Evolutionary conservation across 2,329 filamentous ascomycete genomes (phyloP), one percentile per base, ranked within the genome.

Genomic region (Colletotrichum orbiculare): DNA sequence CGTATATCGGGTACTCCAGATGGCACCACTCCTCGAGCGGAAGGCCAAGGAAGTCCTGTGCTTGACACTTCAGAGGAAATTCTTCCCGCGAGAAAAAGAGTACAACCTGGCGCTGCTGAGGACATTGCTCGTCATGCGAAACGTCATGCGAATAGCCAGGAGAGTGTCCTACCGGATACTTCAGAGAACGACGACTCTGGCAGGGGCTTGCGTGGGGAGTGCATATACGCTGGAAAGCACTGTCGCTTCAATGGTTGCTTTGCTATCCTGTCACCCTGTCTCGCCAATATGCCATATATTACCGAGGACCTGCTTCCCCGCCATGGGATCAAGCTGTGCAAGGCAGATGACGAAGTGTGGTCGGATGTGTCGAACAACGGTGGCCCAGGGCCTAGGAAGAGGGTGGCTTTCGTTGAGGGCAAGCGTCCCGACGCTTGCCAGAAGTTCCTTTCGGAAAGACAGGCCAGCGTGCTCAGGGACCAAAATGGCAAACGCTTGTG

Each of bases 191-290:
- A 25, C 25, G 25, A 25, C 25, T 25, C 25, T 25, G 4, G 25
- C 25, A 25, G 25, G 25, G 25, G 25, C 25, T 25, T 25, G 25
- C 25, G 4, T 25, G 25, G 64, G 52, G 6, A 56, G 60, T 57
- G 62, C 42, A 43, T 61, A 1, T 73, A 76, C 41, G 73, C 72
- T 8, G 73, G 73, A 5, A 46, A 68, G 0, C 59, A 72, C 8
- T 86, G 84, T 64, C 70, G 73, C 1, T 69, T 87, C 25, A 68
- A 71, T 0, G 73, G 72, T 13, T 75, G 68, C 41, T 71, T 73
- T 0, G 68, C 86, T 38, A 66, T 86, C 2, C 71, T 86, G 2
- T 75, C 81, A 0, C 78, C 79, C 0, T 80, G 76, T 54, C 77
- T 85, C 13, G 71, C 79, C 11, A 62, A 70, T 2, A 74, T 75